phyloP scores from a whole-genome alignment of 345 rosid genomes.

The Moringa oleifera region DNA sequence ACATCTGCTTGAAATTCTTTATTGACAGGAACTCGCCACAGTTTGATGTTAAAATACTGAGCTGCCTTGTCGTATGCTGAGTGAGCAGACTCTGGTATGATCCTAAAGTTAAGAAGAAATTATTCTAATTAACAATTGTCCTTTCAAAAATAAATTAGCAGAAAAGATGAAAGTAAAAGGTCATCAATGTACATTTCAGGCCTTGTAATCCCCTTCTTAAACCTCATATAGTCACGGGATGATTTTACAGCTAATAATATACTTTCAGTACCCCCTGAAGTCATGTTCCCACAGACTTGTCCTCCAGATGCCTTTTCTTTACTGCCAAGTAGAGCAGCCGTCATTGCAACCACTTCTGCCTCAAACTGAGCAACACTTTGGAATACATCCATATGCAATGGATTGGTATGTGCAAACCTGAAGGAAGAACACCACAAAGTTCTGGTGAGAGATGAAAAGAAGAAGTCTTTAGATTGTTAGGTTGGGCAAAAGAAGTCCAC shows the following conservation, averaged over 20 bases:
- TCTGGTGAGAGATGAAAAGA: neutral
- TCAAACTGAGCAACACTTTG: conserved; percentile 81
- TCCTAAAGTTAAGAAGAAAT: conserved; percentile 43
- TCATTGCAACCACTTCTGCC: conserved; percentile 97
- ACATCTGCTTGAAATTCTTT: conserved; percentile 83
- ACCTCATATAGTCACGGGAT: conserved; percentile 89
- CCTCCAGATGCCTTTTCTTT: conserved; percentile 70
- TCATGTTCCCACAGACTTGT: conserved; percentile 96
- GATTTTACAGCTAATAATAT: conserved; percentile 89
- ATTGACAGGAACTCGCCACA: conserved; percentile 85
- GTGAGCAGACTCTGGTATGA: conserved; percentile 91
- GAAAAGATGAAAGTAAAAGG: conserved; percentile 4
- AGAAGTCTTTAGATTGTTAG: neutral
- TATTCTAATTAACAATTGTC: conserved; percentile 10
- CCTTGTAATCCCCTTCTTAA: conserved; percentile 70
- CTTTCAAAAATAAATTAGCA: conserved; percentile 6
- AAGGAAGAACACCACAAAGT: conserved; percentile 17
- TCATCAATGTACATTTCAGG: conserved; percentile 73
- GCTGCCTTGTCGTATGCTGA: conserved; percentile 99
- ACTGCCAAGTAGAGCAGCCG: conserved; percentile 77
- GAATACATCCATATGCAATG: conserved; percentile 83
- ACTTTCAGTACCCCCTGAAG: conserved; percentile 99
- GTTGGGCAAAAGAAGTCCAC: neutral
- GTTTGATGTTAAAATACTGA: conserved; percentile 88
- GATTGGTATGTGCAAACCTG: conserved; percentile 99